A percentile compares a stretch with the other conserved stretches of the same genome.
These are phyloP conservation scores for Colletotrichum limetticola DNA, from an alignment of 2,329 filamentous ascomycete genomes.

Conservation along the genomic window DNA sequence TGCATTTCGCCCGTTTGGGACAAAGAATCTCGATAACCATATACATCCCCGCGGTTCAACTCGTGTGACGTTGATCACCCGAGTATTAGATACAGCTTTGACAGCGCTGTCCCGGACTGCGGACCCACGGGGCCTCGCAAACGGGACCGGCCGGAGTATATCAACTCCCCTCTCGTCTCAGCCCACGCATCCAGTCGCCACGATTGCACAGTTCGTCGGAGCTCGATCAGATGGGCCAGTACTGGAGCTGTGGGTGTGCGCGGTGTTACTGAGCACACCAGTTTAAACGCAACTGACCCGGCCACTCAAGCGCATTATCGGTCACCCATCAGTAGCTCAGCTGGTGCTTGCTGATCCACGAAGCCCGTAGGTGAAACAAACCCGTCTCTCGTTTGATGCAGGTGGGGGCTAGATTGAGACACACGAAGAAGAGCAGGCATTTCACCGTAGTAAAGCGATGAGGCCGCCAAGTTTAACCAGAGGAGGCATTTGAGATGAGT, in stretches of 20 bases:
- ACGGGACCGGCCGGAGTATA: background rate
- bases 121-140: background rate
- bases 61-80: background rate
- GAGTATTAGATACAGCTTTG: background rate
- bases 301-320: conserved; percentile 7
- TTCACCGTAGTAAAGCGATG: background rate
- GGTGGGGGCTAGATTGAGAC: conserved; percentile 17
- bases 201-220: conserved; percentile 20
- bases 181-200: conserved; percentile 18
- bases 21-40: background rate
- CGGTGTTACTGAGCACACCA: conserved; percentile 8
- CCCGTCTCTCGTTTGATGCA: conserved; percentile 15
- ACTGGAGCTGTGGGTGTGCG: background rate
- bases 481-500: background rate
- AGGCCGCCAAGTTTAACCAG: background rate
- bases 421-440: conserved; percentile 8
- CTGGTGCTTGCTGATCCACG: conserved; percentile 4
- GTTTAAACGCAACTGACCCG: background rate
- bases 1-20: background rate
- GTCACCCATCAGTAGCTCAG: conserved; percentile 9
- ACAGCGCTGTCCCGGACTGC: conserved; percentile 2
- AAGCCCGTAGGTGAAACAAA: conserved; percentile 28
- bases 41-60: background rate
- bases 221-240: background rate
- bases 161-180: background rate